Conservation (phyloP, 2,329 filamentous ascomycete species). For the Ophiostoma perfectum region DNA sequence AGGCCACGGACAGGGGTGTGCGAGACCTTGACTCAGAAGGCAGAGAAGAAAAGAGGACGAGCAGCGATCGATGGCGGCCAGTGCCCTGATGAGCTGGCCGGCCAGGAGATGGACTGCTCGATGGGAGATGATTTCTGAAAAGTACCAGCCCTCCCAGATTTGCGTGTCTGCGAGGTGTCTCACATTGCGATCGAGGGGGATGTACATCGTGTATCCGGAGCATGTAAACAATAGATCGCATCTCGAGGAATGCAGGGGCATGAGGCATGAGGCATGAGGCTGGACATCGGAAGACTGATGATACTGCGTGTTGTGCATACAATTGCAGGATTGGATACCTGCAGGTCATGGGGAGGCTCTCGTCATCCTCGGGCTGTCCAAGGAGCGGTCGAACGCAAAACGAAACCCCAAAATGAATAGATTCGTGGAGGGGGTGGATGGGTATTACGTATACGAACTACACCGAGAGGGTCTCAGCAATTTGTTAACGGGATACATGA, state of each 20-base stretch:
- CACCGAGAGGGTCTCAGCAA: slow-evolving; percentile 2
- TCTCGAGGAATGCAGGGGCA: not conserved
- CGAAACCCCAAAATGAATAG: not conserved
- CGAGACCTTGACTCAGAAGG: not conserved
- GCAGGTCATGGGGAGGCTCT: too few species aligned
- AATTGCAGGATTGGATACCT: too few species aligned
- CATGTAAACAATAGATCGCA: not conserved
- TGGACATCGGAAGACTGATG: too few species aligned
- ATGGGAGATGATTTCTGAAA: not conserved
- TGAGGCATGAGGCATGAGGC: not conserved
- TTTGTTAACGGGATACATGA: not conserved
- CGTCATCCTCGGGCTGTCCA: too few species aligned
- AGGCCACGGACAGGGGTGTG: not conserved
- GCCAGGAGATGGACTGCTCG: too few species aligned
- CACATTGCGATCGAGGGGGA: not conserved
- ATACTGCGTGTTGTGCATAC: too few species aligned
- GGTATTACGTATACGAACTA: not conserved
- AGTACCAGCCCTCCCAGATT: not conserved
- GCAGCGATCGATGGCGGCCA: too few species aligned
- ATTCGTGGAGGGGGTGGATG: not conserved
- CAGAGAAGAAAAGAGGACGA: not conserved
- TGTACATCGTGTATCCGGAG: not conserved
- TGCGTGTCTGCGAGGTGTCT: not conserved
- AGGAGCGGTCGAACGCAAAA: not conserved
- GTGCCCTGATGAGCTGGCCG: too few species aligned